Evolutionary conservation across 305 asterid genomes (phyloP), one percentile per base, ranked within the genome.

Genomic region (Salvia sclarea): DNA sequence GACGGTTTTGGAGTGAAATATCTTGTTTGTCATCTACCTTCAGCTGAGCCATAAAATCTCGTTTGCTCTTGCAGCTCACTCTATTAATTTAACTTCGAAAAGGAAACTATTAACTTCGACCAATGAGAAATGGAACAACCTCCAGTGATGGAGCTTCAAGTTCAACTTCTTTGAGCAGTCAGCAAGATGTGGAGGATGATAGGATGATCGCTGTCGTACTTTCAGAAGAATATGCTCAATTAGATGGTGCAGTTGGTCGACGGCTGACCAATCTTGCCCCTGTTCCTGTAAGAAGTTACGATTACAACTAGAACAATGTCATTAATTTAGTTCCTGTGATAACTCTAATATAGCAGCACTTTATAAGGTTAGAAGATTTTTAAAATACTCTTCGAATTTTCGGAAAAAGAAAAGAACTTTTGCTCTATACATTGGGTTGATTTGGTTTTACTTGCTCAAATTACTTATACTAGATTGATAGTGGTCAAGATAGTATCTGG

Each of bases 201-300:
- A 77, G 72, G 81, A 76, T 84, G 84, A 86, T 86, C 61, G 88
- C 93, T 47, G 64, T 71, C 61, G 80, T 79, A 37, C 84, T 86
- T 3, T 80, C 92, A 8, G 89, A 86, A 77, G 93, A 86, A 68
- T 80, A 80, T 50, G 86, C 86, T 77, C 75, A 77, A 56, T 75
- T 82, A 69, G 88, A 84, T 70, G 90, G 90, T 59, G 71, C 84
- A 59, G 82, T 84, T 71, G 90, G 86, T 62, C 76, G 81, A 31
- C 81, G 90, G 43, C 76, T 86, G 59, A 62, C 88, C 64, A 78
- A 73, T 71, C 82, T 86, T 21, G 88, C 86, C 30, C 85, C 90
- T 74, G 66, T 86, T 76, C 75, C 86, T 22, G 90, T 85, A 82
- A 80, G 87, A 75, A 52, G 35, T 45, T 43, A 20, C 22, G 9